phyloP scores from a whole-genome alignment of 1,284 basidiomycete genomes.

The Laetiporus sulphureus region DNA sequence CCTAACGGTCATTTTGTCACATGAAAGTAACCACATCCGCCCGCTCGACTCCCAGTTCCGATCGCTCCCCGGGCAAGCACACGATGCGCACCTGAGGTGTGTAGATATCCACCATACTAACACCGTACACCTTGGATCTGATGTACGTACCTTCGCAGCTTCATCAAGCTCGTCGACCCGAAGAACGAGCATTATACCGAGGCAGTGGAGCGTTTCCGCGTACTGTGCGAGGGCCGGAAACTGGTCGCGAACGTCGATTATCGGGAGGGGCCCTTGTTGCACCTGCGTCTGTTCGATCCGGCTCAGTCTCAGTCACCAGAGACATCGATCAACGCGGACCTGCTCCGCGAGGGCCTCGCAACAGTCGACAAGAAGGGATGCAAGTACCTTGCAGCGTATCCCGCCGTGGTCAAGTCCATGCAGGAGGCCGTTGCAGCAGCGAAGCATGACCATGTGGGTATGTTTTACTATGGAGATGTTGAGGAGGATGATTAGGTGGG shows the following conservation, averaged over 20 bases:
- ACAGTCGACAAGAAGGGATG: constrained; percentile 74
- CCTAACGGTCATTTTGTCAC: too few relatives aligned
- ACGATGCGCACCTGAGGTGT: constrained; percentile 74
- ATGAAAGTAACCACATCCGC: too few relatives aligned
- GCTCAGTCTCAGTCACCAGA: constrained; percentile 57
- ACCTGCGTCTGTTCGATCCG: constrained; percentile 85
- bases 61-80: constrained; percentile 77
- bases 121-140: too few relatives aligned
- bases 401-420: constrained; percentile 62
- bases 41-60: constrained; percentile 86
- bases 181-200: constrained; percentile 84
- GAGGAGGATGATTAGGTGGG: constrained; percentile 71
- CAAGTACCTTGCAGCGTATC: constrained; percentile 68
- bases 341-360: constrained; percentile 76
- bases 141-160: constrained; percentile 49
- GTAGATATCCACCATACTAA: too few relatives aligned
- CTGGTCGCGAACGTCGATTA: constrained; percentile 88
- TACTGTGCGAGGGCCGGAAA: constrained; percentile 82
- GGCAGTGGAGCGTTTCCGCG: constrained; percentile 79
- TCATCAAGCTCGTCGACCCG: constrained; percentile 73
- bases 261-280: constrained; percentile 69
- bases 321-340: constrained; percentile 80
- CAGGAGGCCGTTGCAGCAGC: constrained; percentile 57
- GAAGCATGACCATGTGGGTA: constrained; percentile 73
- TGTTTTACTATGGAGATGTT: constrained; percentile 85